Base-by-base conservation (phyloP, 192 early-diverging fungal genomes). In the Chytriomyces hyalinus region DNA sequence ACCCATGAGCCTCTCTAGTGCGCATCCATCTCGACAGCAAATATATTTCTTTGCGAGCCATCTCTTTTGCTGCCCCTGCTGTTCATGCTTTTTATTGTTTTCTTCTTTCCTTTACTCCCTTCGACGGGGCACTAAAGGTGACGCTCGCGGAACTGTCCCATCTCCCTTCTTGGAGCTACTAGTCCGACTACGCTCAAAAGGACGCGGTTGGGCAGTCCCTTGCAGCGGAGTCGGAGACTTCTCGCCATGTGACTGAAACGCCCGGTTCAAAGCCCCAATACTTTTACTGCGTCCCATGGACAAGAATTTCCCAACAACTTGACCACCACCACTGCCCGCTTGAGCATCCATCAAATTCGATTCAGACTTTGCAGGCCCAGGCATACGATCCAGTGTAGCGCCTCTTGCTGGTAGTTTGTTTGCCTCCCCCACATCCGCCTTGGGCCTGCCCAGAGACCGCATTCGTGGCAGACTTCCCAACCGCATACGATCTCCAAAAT, bases 191-290 rank as follows among this genome's bases (percentile, higher is more conserved):
- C 15, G 53, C 15, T 57, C 13, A 57, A 57, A 13, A 13, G 0
- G 53, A 57, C 15, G 15, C 13, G 53, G 20, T 20, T 13, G 20
- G 4, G 36, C 36, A 36, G 36, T 4, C 0, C 15, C 20, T 57
- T 13, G 53, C 53, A n/a, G 53, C 36, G 36, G 36, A 36, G 36
- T 36, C 36, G 36, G 36, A 2, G 36, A 20, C 53, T 57, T 13
- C 20, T 57, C 15, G 3, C 15, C 20, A 13, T 57, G 53, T 4
- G 13, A 20, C 53, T 57, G 53, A 13, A 57, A 13, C 53, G 53
- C 20, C 2, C 68, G 46, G 36, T 70, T 49, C 68, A 70, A 11
- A 6, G 49, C 5, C 6, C 68, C 68, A 70, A 59, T 70, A 70
- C 68, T 70, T 50, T 70, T 70, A 26, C 49, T 70, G 11, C 68